Evolutionary conservation across 805 yeast genomes (phyloP), one percentile per base, ranked within the genome.

Genomic region (Teunomyces aglyptinius): DNA sequence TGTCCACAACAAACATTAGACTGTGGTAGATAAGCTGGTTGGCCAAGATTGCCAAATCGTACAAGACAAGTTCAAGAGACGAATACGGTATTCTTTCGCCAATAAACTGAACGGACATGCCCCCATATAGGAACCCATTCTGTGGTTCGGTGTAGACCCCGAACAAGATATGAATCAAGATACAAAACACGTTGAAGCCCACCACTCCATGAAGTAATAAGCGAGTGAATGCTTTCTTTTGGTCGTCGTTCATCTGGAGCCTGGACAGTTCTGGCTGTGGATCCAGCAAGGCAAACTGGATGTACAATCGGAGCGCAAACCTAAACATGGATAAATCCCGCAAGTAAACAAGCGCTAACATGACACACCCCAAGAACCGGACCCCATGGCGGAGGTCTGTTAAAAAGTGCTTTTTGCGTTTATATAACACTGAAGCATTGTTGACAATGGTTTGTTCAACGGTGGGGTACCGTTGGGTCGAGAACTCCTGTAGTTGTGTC

Each of bases 321-420:
- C 62, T 52, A 1, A 74, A 27, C 18, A 71, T 35, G 4, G 79
- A 73, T 33, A 67, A 47, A 53, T 77, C 82, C 41, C 67, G 64
- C 5, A 76, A 57, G 51, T 73, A 78, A 3, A 68, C 52, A 6
- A 76, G 45, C 6, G 63, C 60, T 4, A 77, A 58, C 3, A 72
- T 44, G 6, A 71, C 48, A 49, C 58, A 70, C 31, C 77, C 76
- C 7, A 70, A 24, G 2, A 65, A 43, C 35, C 68, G 70, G 16
- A 75, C 35, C 3, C 63, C 56, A 16, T 60, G 59, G 16, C 68
- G 55, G 7, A 78, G 52, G 32, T 74, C 67, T 20, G 57, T 56
- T 10, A 68, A 54, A 49, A 75, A 75, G 47, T 59, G 67, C 49
- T 64, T 63, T 59, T 70, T 74, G 42, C 78, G 64, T 50, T 71